These are phyloP conservation scores for Botrytis squamosa DNA, from an alignment of 2,329 filamentous ascomycete genomes.

Conservation along the genomic window DNA sequence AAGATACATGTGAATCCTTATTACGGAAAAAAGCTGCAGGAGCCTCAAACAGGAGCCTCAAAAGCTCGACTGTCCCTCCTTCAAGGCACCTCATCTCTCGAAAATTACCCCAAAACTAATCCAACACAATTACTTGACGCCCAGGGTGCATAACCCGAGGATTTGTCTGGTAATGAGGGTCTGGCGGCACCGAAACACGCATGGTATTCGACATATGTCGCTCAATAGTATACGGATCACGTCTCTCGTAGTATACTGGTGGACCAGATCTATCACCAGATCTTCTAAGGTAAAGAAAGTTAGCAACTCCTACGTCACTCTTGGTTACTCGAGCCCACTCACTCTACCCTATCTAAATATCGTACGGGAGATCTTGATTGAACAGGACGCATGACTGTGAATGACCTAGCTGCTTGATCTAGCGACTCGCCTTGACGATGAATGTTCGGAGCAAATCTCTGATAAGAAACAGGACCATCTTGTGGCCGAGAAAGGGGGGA, in stretches of 20 bases:
- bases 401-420: slow-evolving; percentile 28
- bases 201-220: not conserved
- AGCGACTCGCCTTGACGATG: slow-evolving; percentile 24
- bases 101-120: slow-evolving; percentile 27
- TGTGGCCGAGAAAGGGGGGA: slow-evolving; percentile 25
- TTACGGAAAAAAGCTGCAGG: not conserved
- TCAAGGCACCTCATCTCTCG: not conserved
- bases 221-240: slow-evolving; percentile 15
- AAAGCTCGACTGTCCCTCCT: too few relatives aligned
- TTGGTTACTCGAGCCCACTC: slow-evolving; percentile 25
- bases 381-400: slow-evolving; percentile 22
- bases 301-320: slow-evolving; percentile 24
- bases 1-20: not conserved
- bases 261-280: slow-evolving; percentile 22
- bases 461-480: slow-evolving; percentile 30
- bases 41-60: too few relatives aligned
- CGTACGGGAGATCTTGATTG: slow-evolving; percentile 33
- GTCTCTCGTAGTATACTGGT: slow-evolving; percentile 24
- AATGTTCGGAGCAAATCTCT: slow-evolving; percentile 28
- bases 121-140: slow-evolving; percentile 29
- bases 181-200: slow-evolving; percentile 18
- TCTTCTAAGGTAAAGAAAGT: slow-evolving; percentile 24
- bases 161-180: slow-evolving; percentile 20
- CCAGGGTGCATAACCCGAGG: slow-evolving; percentile 23
- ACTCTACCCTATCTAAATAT: slow-evolving; percentile 34